phyloP scores from a whole-genome alignment of 2,329 filamentous ascomycete species.

The Lachnellula hyalina region DNA sequence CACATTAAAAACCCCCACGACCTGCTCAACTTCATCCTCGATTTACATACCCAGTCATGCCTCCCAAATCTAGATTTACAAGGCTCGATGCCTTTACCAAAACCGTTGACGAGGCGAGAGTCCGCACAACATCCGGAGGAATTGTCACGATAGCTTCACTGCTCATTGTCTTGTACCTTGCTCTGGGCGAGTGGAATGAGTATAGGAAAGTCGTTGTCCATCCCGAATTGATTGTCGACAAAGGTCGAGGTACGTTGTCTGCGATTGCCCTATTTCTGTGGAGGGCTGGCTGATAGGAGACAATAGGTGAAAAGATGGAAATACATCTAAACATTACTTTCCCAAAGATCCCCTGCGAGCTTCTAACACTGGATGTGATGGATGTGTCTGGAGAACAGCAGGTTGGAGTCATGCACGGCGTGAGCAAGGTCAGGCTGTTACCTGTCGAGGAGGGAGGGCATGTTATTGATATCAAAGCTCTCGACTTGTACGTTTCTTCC shows the following conservation, averaged over 20 bases:
- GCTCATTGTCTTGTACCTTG: constrained; percentile 79
- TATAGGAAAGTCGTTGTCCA: constrained; percentile 82
- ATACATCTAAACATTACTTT: constrained; percentile 98
- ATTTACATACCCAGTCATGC: constrained; percentile 49
- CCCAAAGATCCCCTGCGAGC: constrained; percentile 86
- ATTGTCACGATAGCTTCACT: constrained; percentile 91
- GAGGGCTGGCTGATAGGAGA: constrained; percentile 3
- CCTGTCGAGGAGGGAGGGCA: constrained; percentile 68
- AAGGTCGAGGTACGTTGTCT: constrained; percentile 70
- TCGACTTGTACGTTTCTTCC: constrained; percentile 55
- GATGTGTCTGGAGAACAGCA: constrained; percentile 97
- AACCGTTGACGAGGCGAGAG: constrained; percentile 94
- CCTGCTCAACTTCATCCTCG: background rate
- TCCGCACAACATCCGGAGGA: constrained; percentile 92
- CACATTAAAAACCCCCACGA: background rate
- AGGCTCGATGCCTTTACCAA: constrained; percentile 98
- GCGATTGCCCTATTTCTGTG: background rate
- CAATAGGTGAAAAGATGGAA: constrained; percentile 92
- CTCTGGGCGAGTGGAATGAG: constrained; percentile 94
- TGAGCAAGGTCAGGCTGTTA: constrained; percentile 82
- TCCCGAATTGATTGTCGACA: constrained; percentile 93
- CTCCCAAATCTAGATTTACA: constrained; percentile 88
- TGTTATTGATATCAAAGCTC: constrained; percentile 63
- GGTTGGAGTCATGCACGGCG: constrained; percentile 85
- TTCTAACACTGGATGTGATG: constrained; percentile 97